phyloP scores from a whole-genome alignment of 208 protist genomes.

The Leptomonas pyrrhocoris region DNA sequence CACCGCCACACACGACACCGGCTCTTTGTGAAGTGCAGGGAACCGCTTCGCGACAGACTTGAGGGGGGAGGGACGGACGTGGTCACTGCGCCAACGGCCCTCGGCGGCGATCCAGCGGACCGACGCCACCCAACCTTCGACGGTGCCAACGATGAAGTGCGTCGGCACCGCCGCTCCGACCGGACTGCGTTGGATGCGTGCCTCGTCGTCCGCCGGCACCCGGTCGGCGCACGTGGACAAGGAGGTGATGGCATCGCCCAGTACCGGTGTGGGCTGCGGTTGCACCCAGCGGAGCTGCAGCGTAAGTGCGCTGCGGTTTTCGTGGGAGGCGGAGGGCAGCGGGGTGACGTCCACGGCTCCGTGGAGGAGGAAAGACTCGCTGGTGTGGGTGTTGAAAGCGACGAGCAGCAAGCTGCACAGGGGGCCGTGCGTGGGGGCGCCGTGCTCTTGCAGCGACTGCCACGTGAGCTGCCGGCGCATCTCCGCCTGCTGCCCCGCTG shows the following conservation, averaged over 20 bases:
- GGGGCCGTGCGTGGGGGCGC: constrained; percentile 18
- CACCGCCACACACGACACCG: constrained; percentile 76
- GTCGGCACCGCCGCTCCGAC: constrained; percentile 53
- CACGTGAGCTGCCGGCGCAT: constrained; percentile 32
- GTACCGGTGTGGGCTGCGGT: constrained; percentile 33
- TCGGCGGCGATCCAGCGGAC: constrained; percentile 1
- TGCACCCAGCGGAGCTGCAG: constrained; percentile 29
- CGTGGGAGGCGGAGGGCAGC: neutral
- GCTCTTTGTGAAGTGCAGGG: constrained; percentile 71
- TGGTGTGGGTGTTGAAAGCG: constrained; percentile 52
- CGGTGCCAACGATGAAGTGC: constrained; percentile 65
- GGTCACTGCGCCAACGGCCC: constrained; percentile 14
- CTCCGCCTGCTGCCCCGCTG: constrained; percentile 21
- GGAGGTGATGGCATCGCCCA: constrained; percentile 66
- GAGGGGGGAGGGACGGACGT: constrained; percentile 19
- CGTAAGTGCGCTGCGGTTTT: constrained; percentile 7
- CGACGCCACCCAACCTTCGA: constrained; percentile 62
- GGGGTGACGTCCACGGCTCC: constrained; percentile 30
- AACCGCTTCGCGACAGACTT: constrained; percentile 18
- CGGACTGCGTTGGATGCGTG: constrained; percentile 16
- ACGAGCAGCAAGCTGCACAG: constrained; percentile 57
- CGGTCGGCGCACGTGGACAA: constrained; percentile 21
- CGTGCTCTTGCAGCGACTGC: constrained; percentile 27
- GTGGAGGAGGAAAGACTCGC: constrained; percentile 52
- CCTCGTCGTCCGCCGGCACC: constrained; percentile 3